Base-by-base conservation (phyloP, 2,329 filamentous ascomycete genomes). In the Talaromyces piceae region DNA sequence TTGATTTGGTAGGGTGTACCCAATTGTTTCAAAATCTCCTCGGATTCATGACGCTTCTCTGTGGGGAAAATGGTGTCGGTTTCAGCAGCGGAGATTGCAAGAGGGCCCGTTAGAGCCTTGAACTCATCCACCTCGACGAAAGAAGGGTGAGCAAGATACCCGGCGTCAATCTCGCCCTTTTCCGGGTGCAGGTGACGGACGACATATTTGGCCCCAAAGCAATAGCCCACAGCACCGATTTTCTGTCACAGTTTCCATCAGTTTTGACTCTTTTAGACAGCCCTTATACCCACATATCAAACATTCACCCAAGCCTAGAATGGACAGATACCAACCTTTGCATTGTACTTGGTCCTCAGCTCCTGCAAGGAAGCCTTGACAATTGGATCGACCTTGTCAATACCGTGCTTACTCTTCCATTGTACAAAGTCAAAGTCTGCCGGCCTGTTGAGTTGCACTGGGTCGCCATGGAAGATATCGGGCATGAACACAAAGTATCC, bases 91-190 rank as follows among this genome's bases (percentile, higher is more conserved):
- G 82, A 73, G 62, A 88, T 85, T 43, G 80, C 80, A 2, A 88
- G 67, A 0, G 84, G 84, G 0, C 79, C 81, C 6, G 73, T 75
- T 60, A 87, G 83, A 37, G 75, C 78, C 12, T 71, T 69, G 48
- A 87, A 73, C 68, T 88, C 84, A 0, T 78, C 77, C 51, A 78
- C 72, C 1, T 79, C 74, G 11, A 91, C 82, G 55, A 88, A 88
- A 44, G 80, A 84, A 0, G 87, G 87, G 67, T 91, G 87, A 1
- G 86, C 87, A 12, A 82, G 67, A 66, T 77, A 90, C 31, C 84
- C 86, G 43, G 78, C 85, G 51, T 86, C 75, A 54, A 89, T 77
- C 30, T 68, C 65, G 52, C 80, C 79, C 50, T 74, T 63, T 28
- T 70, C 76, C 51, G 77, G 76, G 68, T 74, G 58, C 57, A 81